Evolutionary conservation across 495 filamentous ascomycete species (phyloP), one percentile per base, ranked within the genome.

Genomic region (Xeromyces bisporus): DNA sequence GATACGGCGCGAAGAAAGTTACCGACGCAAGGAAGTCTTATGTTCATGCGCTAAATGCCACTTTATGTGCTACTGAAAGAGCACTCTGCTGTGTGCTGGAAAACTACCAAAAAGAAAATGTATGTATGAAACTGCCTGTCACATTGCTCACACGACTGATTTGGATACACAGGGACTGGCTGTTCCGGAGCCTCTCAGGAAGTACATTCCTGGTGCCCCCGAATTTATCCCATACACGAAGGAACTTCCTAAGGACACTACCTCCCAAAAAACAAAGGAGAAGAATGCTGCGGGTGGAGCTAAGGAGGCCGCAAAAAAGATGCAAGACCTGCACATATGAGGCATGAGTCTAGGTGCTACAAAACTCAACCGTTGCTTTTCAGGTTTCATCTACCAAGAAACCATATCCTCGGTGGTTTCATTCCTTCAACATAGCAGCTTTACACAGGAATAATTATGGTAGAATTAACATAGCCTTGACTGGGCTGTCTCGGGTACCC

Each of bases 1-100:
- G 83, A 10, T 89, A 69, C 44, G 83, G 84, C 12, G 58, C 66
- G 12, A 91, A 91, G 60, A 73, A 74, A 41, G 68, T 79, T 38
- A 82, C 75, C 2, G 78, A 86, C 32, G 57, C 62, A 23, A 81
- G 74, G 55, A 97, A 93, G 66, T 76, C 78, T 34, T 97, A 96
- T 53, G 84, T 91, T 27, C 89, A 97, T 55, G 81, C 79, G 15
- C 60, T 97, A 35, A 97, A 96, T 58, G 75, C 76, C 23, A 94
- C 87, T 3, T 62, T 97, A 9, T 87, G 80, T 50, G 89, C 89
- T 2, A 94, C 89, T 0, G 89, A 92, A 55, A 70, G 89, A 40
- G 82, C 91, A 13, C 66, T 96, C 15, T 97, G 89, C 65, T 93
- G 87, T 45, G 60, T 96, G 13, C 69, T 97, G 26, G 91, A 97